A percentile compares a stretch with the other conserved stretches of the same genome.
phyloP scores from a whole-genome alignment of 345 rosid species.

The Barbarea vulgaris region DNA sequence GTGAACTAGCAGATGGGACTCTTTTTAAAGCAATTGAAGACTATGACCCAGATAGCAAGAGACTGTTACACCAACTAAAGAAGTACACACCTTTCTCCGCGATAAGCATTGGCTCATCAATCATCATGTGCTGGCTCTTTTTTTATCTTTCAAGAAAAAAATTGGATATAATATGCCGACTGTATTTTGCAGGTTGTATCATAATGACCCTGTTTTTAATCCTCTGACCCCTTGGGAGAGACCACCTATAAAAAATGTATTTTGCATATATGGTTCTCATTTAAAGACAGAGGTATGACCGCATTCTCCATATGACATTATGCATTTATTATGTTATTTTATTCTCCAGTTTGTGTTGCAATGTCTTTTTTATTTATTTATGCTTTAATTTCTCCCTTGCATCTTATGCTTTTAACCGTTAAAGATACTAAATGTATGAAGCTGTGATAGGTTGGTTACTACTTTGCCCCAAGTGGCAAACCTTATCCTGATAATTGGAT shows the following conservation, averaged over 20 bases:
- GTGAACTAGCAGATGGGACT: slow-evolving; percentile 94
- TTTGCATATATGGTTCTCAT: slow-evolving; percentile 93
- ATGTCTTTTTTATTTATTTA: neutral
- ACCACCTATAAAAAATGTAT: slow-evolving; percentile 92
- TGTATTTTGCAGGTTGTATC: slow-evolving; percentile 73
- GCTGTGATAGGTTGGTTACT: slow-evolving; percentile 81
- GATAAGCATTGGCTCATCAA: neutral
- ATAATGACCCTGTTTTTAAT: slow-evolving; percentile 81
- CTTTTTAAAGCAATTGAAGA: slow-evolving; percentile 93
- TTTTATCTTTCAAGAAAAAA: neutral
- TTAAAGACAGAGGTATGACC: slow-evolving; percentile 83
- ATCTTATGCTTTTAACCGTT: slow-evolving; percentile 14
- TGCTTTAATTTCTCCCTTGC: slow-evolving; percentile 4
- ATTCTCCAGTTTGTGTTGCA: slow-evolving; percentile 1
- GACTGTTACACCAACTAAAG: slow-evolving; percentile 70
- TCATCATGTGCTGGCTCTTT: slow-evolving; percentile 12
- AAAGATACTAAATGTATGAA: slow-evolving; percentile 35
- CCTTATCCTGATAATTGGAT: slow-evolving; percentile 99
- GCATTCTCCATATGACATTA: slow-evolving; percentile 17
- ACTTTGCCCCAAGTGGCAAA: slow-evolving; percentile 96
- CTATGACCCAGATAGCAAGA: slow-evolving; percentile 94
- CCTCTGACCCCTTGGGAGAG: slow-evolving; percentile 99
- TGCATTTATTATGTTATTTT: slow-evolving; percentile 15
- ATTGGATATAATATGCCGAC: neutral
- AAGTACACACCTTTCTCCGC: slow-evolving; percentile 52